Evolutionary conservation across 2,329 filamentous ascomycete genomes (phyloP), one percentile per base, ranked within the genome.

Genomic region (Ophiostoma pallidulum): DNA sequence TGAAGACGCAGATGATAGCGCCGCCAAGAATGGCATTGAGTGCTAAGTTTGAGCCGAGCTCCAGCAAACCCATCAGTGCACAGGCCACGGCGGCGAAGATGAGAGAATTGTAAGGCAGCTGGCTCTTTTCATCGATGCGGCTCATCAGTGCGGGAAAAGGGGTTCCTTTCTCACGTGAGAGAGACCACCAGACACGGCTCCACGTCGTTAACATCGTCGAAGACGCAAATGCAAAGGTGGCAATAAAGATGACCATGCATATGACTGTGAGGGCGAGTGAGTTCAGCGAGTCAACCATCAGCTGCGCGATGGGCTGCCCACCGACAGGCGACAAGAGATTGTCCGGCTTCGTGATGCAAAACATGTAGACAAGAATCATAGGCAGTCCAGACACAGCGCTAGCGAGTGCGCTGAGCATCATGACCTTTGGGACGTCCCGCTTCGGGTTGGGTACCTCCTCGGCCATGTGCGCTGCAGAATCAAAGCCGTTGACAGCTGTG

Each of bases 1-100:
- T 29, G 36, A 38, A 43, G 28, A 47, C 13, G 39, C 20, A 42
- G 26, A 50, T 18, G 26, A 39, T 40, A 36, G n/a, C 35, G n/a
- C 19, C 39, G 33, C 48, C 43, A 19, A 47, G 35, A n/a, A 50
- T 43, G 13, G 43, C 43, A 14, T 47, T 47, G n/a, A 50, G 39
- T 16, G 40, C 48, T n/a, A n/a, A 16, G 33, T 8, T 35, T n/a
- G 43, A 39, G 8, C 32, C 43, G 8, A 46, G 29, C 20, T 46
- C 33, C 3, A 50, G 38, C 32, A 44, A 2, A 20, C 39, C 44
- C 16, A 50, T 28, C 8, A 38, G 12, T 13, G 18, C 13, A 14
- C 37, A 41, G 31, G 31, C 24, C 14, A 16, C 31, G 22, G 18
- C 7, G 19, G 22, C 39, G 9, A 46, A 38, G 20, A 41, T 2